phyloP scores from a whole-genome alignment of 2,329 filamentous ascomycete genomes.

The Iodosphaeria phyllophila region DNA sequence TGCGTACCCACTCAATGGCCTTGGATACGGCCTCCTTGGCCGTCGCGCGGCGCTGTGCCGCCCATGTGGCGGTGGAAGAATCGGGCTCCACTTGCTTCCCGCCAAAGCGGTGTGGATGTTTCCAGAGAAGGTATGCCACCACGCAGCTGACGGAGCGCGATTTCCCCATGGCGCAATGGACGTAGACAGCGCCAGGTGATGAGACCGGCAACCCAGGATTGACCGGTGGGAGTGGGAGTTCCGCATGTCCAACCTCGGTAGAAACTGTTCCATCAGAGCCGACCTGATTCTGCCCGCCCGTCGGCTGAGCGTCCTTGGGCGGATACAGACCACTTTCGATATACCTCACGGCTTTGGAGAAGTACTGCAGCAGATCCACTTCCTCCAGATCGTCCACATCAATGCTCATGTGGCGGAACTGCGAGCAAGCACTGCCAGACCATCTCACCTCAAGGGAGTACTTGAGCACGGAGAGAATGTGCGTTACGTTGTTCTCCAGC shows the following conservation, averaged over 20 bases:
- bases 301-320: constrained; percentile 1
- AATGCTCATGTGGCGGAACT: constrained; percentile 57
- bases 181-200: constrained; percentile 26
- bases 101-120: constrained; percentile 34
- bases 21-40: constrained; percentile 28
- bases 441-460: constrained; percentile 21
- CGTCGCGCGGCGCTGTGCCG: constrained; percentile 19
- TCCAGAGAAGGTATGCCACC: constrained; percentile 69
- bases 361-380: constrained; percentile 66
- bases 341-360: constrained; percentile 62
- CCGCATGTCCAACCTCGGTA: no score
- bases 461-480: constrained; percentile 65
- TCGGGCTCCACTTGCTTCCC: constrained; percentile 19
- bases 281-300: constrained; percentile 25
- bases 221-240: no score
- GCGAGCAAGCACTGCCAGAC: constrained; percentile 28
- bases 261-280: constrained; percentile 37
- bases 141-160: constrained; percentile 76
- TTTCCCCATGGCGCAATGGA: constrained; percentile 83
- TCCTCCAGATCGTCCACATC: constrained; percentile 85
- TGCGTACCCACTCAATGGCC: constrained; percentile 51
- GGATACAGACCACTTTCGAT: constrained; percentile 53
- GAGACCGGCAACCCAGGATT: constrained; percentile 4
- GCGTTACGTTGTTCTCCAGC: constrained; percentile 59
- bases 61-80: constrained; percentile 23